These are phyloP conservation scores for Cordyceps cicadae DNA, from an alignment of 2,329 filamentous ascomycete genomes.

Conservation along the genomic window DNA sequence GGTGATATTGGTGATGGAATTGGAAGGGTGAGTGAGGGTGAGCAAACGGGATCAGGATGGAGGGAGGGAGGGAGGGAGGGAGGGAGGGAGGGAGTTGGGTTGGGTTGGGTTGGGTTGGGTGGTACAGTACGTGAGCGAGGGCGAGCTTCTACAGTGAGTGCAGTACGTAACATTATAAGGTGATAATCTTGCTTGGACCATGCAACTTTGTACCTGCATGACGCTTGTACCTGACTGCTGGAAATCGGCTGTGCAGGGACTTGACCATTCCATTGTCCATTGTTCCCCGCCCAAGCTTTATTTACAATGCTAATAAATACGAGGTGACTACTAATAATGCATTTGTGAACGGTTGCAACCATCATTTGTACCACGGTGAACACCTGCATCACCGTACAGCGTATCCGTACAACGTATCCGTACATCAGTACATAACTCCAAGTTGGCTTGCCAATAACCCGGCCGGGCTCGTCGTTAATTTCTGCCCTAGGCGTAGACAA, in stretches of 20 bases:
- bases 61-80: too few relatives aligned
- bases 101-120: too few relatives aligned
- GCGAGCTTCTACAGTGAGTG: too few relatives aligned
- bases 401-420: background rate
- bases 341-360: background rate
- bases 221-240: background rate
- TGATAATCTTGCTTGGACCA: background rate
- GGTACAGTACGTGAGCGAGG: too few relatives aligned
- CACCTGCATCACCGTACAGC: background rate
- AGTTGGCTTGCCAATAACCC: background rate
- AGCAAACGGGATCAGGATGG: background rate
- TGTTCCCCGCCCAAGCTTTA: background rate
- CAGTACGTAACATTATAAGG: too few relatives aligned
- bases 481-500: background rate
- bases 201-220: too few relatives aligned
- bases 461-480: conserved; percentile 1
- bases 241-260: background rate
- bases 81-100: too few relatives aligned
- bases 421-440: too few relatives aligned
- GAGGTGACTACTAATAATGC: too few relatives aligned
- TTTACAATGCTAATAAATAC: background rate
- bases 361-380: background rate
- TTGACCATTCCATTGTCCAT: background rate
- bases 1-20: background rate
- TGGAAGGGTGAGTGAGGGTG: background rate